Base-by-base conservation (phyloP, 2,329 filamentous ascomycete species). In the Xylariales sp. region DNA sequence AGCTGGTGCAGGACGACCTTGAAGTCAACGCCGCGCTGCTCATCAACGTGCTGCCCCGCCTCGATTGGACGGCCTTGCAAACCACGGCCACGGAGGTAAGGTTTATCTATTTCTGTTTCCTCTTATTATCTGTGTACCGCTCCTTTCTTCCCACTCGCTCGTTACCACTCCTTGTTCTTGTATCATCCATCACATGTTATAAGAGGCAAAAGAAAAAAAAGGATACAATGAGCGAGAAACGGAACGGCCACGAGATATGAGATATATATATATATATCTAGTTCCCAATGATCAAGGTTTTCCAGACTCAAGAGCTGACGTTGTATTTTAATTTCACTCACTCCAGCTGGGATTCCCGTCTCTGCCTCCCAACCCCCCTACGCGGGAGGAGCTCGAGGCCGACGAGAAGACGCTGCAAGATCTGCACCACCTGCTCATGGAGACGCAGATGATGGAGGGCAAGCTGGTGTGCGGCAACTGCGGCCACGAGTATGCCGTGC, bases 391-490 rank as follows among this genome's bases (percentile, higher is more conserved):
- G 29, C 72, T 82, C 12, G 70, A 78, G 46, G 63, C 67, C 10
- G 77, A 89, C 55, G 81, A 85, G 41, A 79, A 85, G 62, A 78
- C 81, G 49, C 66, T 91, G 43, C 77, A 74, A 52, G 88, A 95
- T 50, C 65, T 96, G 54, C 90, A 97, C 61, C 76, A 78, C 16
- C 62, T 96, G 38, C 69, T 97, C 25, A 72, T 96, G 50, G 87
- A 97, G 73, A 98, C 93, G 42, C 85, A 89, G 54, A 86, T 98
- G 42, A 76, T 80, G 25, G 86, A 91, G 64, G 93, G 93, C 4
- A 91, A 87, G 64, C 72, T 98, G 47, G 85, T 90, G 5, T 98
- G 93, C 61, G 89, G 79, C 33, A 86, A 85, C 62, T 98, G 93
- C 59, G 88, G 86, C 33, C 91, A 97, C 59, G 88, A 95, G 69